These are phyloP conservation scores for Rachicladosporium sp. DNA, from an alignment of 2,329 filamentous ascomycete species.

Conservation along the genomic window DNA sequence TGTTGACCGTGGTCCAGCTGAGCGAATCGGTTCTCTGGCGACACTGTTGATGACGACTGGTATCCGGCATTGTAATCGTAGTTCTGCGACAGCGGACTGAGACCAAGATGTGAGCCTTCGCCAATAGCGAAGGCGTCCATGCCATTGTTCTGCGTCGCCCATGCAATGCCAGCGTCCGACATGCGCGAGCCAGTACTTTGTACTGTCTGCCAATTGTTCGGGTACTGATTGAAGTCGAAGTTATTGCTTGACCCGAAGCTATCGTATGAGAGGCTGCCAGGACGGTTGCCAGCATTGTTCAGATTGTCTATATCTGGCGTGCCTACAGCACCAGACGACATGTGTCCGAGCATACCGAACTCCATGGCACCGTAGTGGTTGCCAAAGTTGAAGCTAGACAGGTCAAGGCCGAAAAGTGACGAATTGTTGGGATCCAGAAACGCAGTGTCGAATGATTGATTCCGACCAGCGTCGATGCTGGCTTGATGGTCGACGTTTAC, in stretches of 20 bases:
- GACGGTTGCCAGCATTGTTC: conserved; percentile 16
- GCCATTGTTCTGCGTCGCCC: conserved; percentile 30
- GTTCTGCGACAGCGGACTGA: conserved; percentile 45
- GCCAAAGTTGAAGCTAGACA: conserved; percentile 86
- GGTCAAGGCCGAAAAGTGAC: conserved; percentile 87
- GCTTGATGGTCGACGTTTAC: conserved; percentile 31
- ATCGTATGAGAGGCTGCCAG: conserved; percentile 18
- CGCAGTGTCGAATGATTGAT: conserved; percentile 38
- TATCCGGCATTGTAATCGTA: conserved; percentile 33
- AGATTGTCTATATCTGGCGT: conserved; percentile 21
- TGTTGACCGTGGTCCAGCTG: conserved; percentile 20
- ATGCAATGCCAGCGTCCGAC: conserved; percentile 30
- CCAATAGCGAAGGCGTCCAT: conserved; percentile 48
- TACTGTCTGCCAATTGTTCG: conserved; percentile 20
- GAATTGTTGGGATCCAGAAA: conserved; percentile 88
- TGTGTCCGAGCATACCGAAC: conserved; percentile 91
- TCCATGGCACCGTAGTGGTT: conserved; percentile 93
- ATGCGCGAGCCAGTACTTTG: conserved; percentile 22
- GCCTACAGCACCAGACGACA: conserved; percentile 67
- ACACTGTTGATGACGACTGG: conserved; percentile 13
- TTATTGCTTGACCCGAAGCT: conserved; percentile 14
- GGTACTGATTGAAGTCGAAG: conserved; percentile 13
- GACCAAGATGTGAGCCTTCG: conserved; percentile 44
- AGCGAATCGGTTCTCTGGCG: conserved; percentile 20
- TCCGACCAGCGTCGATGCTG: conserved; percentile 22